phyloP scores from a whole-genome alignment of 129 eudicot species.

The Saussurea involucrata region DNA sequence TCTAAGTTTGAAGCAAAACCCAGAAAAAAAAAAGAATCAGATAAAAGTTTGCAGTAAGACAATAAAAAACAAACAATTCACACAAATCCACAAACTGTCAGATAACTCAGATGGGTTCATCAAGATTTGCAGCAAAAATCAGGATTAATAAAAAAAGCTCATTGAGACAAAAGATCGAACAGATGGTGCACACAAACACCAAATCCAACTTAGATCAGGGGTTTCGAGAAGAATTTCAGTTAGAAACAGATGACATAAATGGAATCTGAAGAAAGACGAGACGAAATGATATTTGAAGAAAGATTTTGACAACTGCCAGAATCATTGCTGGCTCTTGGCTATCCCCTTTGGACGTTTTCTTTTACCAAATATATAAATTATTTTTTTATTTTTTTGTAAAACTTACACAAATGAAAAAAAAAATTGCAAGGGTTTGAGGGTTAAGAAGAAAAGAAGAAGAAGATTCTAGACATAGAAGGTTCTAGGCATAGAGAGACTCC shows the following conservation, averaged over 20 bases:
- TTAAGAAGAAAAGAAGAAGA: conserved; percentile 31
- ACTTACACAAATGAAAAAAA: neutral
- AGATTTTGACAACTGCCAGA: conserved; percentile 24
- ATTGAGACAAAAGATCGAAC: conserved; percentile 16
- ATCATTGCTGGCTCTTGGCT: conserved; percentile 18
- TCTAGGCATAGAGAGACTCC: conserved; percentile 38
- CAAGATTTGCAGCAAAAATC: conserved; percentile 6
- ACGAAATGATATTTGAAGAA: conserved; percentile 21
- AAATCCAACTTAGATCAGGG: neutral
- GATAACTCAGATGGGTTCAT: neutral
- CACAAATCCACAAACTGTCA: neutral
- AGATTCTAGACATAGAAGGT: conserved; percentile 69
- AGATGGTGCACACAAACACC: neutral
- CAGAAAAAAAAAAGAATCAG: neutral
- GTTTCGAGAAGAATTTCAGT: conserved; percentile 14
- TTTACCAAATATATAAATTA: neutral
- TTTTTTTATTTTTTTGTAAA: neutral
- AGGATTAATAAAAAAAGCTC: neutral
- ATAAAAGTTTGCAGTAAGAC: neutral
- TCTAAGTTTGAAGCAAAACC: neutral
- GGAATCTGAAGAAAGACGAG: conserved; percentile 14
- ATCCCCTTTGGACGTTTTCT: conserved; percentile 40
- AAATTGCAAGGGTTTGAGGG: conserved; percentile 6
- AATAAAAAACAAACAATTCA: neutral
- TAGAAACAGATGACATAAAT: conserved; percentile 15